phyloP scores from a whole-genome alignment of 768 basidiomycete species.

The Panellus pusillus region DNA sequence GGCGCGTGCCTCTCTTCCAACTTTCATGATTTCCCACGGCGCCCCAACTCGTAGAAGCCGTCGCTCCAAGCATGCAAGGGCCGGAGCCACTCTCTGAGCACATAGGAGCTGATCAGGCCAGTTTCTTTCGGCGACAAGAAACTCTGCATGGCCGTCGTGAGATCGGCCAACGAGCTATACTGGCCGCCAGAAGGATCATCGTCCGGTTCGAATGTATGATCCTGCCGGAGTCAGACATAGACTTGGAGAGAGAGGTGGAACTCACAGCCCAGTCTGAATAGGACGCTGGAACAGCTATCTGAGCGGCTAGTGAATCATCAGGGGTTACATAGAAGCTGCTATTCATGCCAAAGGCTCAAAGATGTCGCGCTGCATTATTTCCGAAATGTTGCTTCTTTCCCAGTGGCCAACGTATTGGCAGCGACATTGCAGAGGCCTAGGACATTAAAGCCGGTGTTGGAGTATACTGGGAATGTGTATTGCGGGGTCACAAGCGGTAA shows the following conservation, averaged over 20 bases:
- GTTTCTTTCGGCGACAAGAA: conserved; percentile 41
- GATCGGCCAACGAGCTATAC: conserved; percentile 49
- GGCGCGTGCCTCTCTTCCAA: conserved; percentile 29
- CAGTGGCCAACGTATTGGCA: conserved; percentile 44
- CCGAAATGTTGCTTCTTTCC: conserved; percentile 37
- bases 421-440: conserved; percentile 63
- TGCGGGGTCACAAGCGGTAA: conserved; percentile 44
- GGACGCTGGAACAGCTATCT: conserved; percentile 41
- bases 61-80: conserved; percentile 40
- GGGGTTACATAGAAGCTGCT: conserved; percentile 45
- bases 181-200: conserved; percentile 51
- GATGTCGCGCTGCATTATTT: conserved; percentile 48
- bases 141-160: conserved; percentile 42
- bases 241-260: not conserved
- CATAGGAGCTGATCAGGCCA: conserved; percentile 35
- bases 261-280: conserved; percentile 35
- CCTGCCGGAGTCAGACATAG: conserved; percentile 28
- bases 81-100: conserved; percentile 44
- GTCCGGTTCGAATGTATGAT: conserved; percentile 38
- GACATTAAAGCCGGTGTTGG: conserved; percentile 74
- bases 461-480: conserved; percentile 64
- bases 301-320: conserved; percentile 27
- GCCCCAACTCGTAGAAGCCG: conserved; percentile 38
- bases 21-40: conserved; percentile 42
- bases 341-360: conserved; percentile 47